Evolutionary conservation across 2,329 filamentous ascomycete genomes (phyloP).

Genomic region (Grosmannia penicillata): DNA sequence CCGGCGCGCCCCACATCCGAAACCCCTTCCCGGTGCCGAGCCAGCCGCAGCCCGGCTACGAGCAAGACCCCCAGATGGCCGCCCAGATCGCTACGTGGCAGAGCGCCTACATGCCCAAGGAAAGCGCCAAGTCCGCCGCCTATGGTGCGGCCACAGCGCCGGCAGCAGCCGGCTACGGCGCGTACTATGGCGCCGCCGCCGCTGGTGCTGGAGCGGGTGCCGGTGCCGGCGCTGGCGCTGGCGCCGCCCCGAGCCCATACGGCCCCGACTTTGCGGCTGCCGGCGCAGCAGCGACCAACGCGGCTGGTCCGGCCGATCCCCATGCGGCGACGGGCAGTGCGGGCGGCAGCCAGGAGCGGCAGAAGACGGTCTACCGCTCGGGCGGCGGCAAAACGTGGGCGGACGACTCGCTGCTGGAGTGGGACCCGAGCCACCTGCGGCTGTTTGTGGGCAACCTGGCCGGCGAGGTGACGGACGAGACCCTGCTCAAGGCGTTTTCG

Average conservation of each 20-base stretch:
- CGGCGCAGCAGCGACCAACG: constrained; percentile 8
- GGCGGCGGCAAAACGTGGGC: constrained; percentile 91
- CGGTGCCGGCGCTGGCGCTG: constrained; percentile 18
- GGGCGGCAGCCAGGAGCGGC: constrained; percentile 38
- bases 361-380: constrained; percentile 76
- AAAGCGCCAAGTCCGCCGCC: no score
- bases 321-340: constrained; percentile 20
- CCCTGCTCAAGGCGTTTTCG: constrained; percentile 82
- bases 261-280: constrained; percentile 10
- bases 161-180: not conserved
- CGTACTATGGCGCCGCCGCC: not conserved
- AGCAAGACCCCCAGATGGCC: constrained; percentile 64
- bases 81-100: constrained; percentile 93
- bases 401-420: constrained; percentile 77
- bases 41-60: constrained; percentile 13
- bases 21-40: constrained; percentile 66
- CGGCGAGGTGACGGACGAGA: constrained; percentile 94
- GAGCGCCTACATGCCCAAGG: constrained; percentile 63
- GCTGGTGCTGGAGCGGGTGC: not conserved
- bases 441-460: constrained; percentile 95
- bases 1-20: constrained; percentile 51
- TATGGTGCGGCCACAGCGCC: no score
- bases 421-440: constrained; percentile 88
- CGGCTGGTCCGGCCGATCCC: constrained; percentile 11
- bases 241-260: constrained; percentile 1